Evolutionary conservation across 495 filamentous ascomycete genomes (phyloP).

Genomic region (Bombardia bombarda): DNA sequence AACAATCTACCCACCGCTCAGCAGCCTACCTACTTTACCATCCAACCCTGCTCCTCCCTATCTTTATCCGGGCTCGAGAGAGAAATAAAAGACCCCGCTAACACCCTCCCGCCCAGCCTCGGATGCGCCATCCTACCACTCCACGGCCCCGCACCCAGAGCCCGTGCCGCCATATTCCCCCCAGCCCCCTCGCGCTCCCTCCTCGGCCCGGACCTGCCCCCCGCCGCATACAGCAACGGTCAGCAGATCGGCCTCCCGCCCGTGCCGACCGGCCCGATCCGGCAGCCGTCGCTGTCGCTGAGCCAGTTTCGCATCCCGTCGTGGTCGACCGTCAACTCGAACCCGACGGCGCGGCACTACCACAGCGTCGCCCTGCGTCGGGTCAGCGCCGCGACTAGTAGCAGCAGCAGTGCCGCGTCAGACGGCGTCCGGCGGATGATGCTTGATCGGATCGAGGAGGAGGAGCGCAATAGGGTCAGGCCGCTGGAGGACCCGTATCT

Average conservation of each 20-base stretch:
- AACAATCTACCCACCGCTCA: background rate
- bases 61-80: too few species aligned
- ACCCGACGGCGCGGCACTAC: conserved; percentile 41
- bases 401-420: conserved; percentile 6
- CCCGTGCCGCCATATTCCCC: conserved; percentile 35
- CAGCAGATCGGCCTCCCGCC: conserved; percentile 25
- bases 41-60: background rate
- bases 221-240: background rate
- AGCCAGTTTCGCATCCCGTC: conserved; percentile 35
- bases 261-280: conserved; percentile 24
- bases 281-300: conserved; percentile 22
- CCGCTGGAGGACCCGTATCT: conserved; percentile 46
- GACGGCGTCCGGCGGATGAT: conserved; percentile 20
- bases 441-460: conserved; percentile 27
- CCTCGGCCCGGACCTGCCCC: conserved; percentile 4
- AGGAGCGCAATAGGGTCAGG: conserved; percentile 24
- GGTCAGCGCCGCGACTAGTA: conserved; percentile 21
- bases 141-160: conserved; percentile 25
- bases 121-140: conserved; percentile 42
- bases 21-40: background rate
- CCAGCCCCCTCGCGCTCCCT: conserved; percentile 13
- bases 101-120: conserved; percentile 24
- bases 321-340: conserved; percentile 31
- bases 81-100: too few species aligned
- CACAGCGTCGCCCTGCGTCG: conserved; percentile 41